A percentile compares a stretch with the other conserved stretches of the same genome.
Evolutionary conservation across 306 rosid species (phyloP).

Genomic region (Sicyos baderoa): DNA sequence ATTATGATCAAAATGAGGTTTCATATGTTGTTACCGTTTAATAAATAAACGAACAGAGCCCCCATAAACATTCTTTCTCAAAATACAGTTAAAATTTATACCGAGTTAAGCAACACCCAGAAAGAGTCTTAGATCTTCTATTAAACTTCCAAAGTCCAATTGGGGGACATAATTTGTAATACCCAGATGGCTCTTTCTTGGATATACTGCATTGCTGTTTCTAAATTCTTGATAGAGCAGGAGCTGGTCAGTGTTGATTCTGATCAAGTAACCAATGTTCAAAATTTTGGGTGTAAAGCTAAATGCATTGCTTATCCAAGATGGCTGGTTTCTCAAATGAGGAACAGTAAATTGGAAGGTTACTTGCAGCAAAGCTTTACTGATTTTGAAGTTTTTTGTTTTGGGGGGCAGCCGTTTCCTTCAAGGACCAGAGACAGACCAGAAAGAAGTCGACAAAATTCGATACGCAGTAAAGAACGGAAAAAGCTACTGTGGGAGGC

Average conservation of each 20-base stretch:
- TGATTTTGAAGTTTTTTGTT: too few species aligned
- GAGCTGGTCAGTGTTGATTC: too few species aligned
- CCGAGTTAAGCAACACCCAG: too few species aligned
- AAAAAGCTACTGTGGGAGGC: constrained; percentile 70
- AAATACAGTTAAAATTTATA: too few species aligned
- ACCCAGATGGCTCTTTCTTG: background rate
- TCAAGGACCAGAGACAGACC: constrained; percentile 88
- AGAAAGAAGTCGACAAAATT: constrained; percentile 68
- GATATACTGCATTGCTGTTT: background rate
- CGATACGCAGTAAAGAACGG: constrained; percentile 70
- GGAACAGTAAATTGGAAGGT: background rate
- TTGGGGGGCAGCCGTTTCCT: constrained; percentile 83
- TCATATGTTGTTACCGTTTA: too few species aligned
- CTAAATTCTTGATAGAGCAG: background rate
- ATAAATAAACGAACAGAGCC: too few species aligned
- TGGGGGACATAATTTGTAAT: background rate
- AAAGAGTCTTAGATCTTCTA: background rate
- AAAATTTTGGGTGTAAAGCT: background rate
- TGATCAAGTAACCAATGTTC: too few species aligned
- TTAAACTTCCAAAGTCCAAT: background rate
- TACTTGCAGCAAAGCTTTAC: too few species aligned
- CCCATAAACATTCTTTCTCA: too few species aligned
- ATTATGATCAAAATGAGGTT: too few species aligned
- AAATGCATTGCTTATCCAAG: background rate
- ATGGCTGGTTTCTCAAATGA: background rate